Conservation (phyloP, 192 early-diverging fungal species). For the Podila clonocystis region DNA sequence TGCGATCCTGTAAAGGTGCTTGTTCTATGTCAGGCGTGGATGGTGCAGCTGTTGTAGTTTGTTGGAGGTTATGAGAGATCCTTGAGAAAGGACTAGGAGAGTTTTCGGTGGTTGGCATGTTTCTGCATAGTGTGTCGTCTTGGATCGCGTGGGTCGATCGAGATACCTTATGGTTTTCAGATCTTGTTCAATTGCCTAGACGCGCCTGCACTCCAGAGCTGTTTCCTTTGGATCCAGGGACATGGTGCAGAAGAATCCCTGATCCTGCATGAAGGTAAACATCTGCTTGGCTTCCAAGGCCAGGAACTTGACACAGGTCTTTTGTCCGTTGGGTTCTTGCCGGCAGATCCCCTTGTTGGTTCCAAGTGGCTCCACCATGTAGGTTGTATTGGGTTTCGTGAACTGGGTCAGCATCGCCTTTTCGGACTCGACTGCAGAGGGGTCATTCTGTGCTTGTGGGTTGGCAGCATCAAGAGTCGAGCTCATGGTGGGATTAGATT, state of each 20-base stretch:
- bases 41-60: no score
- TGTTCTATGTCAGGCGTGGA: no score
- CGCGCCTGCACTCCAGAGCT: slow-evolving; percentile 41
- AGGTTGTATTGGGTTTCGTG: slow-evolving; percentile 44
- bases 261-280: slow-evolving; percentile 52
- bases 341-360: slow-evolving; percentile 50
- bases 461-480: slow-evolving; percentile 44
- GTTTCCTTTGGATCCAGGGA: slow-evolving; percentile 38
- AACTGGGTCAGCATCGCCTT: slow-evolving; percentile 34
- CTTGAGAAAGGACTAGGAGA: no score
- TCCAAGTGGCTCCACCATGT: slow-evolving; percentile 44
- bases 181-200: slow-evolving; percentile 6
- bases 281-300: slow-evolving; percentile 49
- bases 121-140: neutral
- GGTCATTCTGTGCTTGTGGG: slow-evolving; percentile 37
- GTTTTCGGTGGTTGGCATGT: no score
- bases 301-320: slow-evolving; percentile 46
- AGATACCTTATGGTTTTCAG: neutral
- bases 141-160: neutral
- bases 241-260: slow-evolving; percentile 51
- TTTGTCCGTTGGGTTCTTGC: slow-evolving; percentile 48
- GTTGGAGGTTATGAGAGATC: no score
- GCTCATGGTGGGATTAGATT: slow-evolving; percentile 24
- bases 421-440: slow-evolving; percentile 43
- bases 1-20: no score